Percentiles rank a stretch among this genome's conserved stretches.
Evolutionary conservation across 2,329 filamentous ascomycete genomes (phyloP).

Genomic region (Ophioceras dolichostomum): DNA sequence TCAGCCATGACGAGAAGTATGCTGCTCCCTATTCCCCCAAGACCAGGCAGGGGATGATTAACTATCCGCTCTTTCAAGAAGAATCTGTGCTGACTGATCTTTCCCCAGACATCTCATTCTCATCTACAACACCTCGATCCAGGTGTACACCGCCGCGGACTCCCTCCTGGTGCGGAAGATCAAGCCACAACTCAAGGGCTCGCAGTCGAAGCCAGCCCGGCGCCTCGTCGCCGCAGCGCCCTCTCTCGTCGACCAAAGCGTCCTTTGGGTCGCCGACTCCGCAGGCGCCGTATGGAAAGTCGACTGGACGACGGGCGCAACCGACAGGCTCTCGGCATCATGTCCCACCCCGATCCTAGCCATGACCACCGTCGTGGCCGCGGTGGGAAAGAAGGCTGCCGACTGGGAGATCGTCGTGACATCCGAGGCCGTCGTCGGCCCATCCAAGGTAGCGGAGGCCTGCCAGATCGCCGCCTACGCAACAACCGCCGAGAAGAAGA

Average conservation of each 20-base stretch:
- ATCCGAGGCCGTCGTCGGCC: constrained; percentile 25
- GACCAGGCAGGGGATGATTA: background rate
- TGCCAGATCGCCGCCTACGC: constrained; percentile 34
- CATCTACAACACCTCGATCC: constrained; percentile 60
- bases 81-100: background rate
- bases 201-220: constrained; percentile 14
- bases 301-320: constrained; percentile 39
- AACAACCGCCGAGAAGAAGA: constrained; percentile 12
- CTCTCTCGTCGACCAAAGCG: constrained; percentile 28
- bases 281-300: constrained; percentile 44
- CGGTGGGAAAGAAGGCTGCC: constrained; percentile 5
- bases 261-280: constrained; percentile 48
- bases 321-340: constrained; percentile 15
- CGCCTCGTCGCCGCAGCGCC: constrained; percentile 24
- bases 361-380: background rate
- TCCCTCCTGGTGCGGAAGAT: constrained; percentile 72
- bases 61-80: constrained; percentile 6
- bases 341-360: background rate
- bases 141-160: constrained; percentile 69
- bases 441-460: too few species aligned
- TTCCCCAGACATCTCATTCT: constrained; percentile 52
- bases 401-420: constrained; percentile 39
- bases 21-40: constrained; percentile 8
- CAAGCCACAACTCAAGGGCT: constrained; percentile 29
- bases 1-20: constrained; percentile 49